These are phyloP conservation scores for Cronartium quercuum DNA, from an alignment of 1,284 basidiomycete species.

Conservation along the genomic window DNA sequence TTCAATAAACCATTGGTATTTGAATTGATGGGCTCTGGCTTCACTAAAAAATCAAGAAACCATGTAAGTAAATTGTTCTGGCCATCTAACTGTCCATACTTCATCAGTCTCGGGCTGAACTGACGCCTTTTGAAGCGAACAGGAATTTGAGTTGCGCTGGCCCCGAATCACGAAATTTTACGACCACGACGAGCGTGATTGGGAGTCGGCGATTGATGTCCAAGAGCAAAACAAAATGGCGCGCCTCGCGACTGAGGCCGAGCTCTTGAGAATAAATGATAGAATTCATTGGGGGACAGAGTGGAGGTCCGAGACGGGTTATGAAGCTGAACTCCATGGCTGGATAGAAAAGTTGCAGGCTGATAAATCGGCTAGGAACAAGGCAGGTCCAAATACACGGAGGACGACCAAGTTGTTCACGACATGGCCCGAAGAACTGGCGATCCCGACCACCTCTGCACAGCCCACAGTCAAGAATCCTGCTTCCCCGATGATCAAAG, in stretches of 20 bases:
- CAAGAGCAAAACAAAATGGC: conserved; percentile 12
- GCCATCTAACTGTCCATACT: not conserved
- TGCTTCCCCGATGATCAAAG: too few relatives aligned
- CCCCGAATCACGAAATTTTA: conserved; percentile 53
- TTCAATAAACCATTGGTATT: conserved; percentile 61
- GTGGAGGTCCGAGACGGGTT: not conserved
- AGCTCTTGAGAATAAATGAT: not conserved
- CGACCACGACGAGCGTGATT: conserved; percentile 12
- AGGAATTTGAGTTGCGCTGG: conserved; percentile 76
- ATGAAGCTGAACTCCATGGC: conserved; percentile 13
- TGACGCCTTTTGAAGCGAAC: not conserved
- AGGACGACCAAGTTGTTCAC: too few relatives aligned
- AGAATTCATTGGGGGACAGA: not conserved
- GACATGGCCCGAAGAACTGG: too few relatives aligned
- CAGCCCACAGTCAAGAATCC: too few relatives aligned
- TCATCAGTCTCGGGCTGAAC: not conserved
- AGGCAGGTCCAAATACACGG: not conserved
- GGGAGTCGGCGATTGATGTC: conserved; percentile 24
- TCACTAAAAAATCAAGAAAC: conserved; percentile 60
- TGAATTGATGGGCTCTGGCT: conserved; percentile 72
- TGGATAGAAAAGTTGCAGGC: conserved; percentile 3
- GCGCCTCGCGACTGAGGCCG: conserved; percentile 14
- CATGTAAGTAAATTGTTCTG: conserved; percentile 53
- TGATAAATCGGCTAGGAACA: not conserved
- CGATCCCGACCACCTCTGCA: too few relatives aligned